A percentile compares a stretch with the other conserved stretches of the same genome.
Conservation (phyloP, 2,329 filamentous ascomycete species). For the Phialocephala sp. region DNA sequence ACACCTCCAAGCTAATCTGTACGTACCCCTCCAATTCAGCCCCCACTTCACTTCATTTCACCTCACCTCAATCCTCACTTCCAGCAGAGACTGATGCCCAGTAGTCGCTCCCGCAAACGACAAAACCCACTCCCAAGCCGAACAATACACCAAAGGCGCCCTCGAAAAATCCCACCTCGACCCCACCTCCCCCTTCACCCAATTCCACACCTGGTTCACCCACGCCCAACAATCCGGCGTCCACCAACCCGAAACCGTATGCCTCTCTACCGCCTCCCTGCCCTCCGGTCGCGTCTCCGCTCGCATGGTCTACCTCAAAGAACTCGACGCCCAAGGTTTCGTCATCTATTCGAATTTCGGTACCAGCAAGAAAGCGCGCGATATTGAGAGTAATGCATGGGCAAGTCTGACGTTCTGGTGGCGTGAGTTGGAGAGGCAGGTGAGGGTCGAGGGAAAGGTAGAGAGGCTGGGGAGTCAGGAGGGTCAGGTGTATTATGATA, state of each 20-base stretch:
- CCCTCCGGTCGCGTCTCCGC: slow-evolving; percentile 85
- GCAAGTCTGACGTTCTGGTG: slow-evolving; percentile 91
- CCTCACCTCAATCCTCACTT: neutral
- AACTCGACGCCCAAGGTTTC: slow-evolving; percentile 82
- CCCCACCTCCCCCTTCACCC: slow-evolving; percentile 68
- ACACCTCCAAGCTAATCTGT: slow-evolving; percentile 42
- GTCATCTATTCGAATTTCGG: slow-evolving; percentile 95
- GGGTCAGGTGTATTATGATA: slow-evolving; percentile 72
- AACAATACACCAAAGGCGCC: slow-evolving; percentile 73
- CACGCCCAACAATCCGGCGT: slow-evolving; percentile 65
- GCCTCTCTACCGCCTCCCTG: slow-evolving; percentile 81
- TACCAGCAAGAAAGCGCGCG: slow-evolving; percentile 71
- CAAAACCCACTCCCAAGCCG: slow-evolving; percentile 66
- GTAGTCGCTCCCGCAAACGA: slow-evolving; percentile 68
- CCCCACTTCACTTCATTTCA: neutral
- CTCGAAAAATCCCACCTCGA: slow-evolving; percentile 68
- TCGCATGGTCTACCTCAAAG: slow-evolving; percentile 93
- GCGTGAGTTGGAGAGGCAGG: slow-evolving; percentile 84
- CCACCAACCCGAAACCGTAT: slow-evolving; percentile 85
- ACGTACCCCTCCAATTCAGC: slow-evolving; percentile 22
- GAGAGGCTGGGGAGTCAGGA: slow-evolving; percentile 72
- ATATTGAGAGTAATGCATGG: slow-evolving; percentile 75
- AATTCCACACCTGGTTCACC: slow-evolving; percentile 92
- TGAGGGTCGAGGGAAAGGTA: slow-evolving; percentile 81
- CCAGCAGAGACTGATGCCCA: slow-evolving; percentile 7